A percentile compares a stretch with the other conserved stretches of the same genome.
These are phyloP conservation scores for Aspergillus proliferans DNA, from an alignment of 2,329 filamentous ascomycete species.

Conservation along the genomic window DNA sequence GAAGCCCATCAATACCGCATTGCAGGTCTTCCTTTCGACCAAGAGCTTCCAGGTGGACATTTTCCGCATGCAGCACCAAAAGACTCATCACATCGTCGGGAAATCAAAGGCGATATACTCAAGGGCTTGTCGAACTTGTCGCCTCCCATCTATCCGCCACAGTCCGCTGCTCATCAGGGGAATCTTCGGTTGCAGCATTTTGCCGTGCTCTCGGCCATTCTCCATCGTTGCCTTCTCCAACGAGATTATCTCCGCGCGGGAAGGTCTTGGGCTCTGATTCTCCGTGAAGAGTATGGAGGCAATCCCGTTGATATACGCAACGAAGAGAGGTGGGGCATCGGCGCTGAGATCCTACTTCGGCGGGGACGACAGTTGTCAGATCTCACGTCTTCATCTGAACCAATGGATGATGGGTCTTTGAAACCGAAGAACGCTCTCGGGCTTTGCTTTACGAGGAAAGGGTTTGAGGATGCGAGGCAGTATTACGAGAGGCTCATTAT, in stretches of 20 bases:
- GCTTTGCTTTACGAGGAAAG: slow-evolving; percentile 39
- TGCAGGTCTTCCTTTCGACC: slow-evolving; percentile 33
- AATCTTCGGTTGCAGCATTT: slow-evolving; percentile 51
- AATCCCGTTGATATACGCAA: slow-evolving; percentile 60
- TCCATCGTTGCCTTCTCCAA: slow-evolving; percentile 66
- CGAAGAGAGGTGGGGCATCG: slow-evolving; percentile 71
- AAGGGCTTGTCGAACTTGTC: slow-evolving; percentile 25
- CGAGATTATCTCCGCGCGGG: slow-evolving; percentile 66
- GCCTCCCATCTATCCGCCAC: slow-evolving; percentile 29
- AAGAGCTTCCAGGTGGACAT: slow-evolving; percentile 32
- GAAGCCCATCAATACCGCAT: slow-evolving; percentile 40
- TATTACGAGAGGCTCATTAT: slow-evolving; percentile 77
- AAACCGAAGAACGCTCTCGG: slow-evolving; percentile 5
- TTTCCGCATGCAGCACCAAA: slow-evolving; percentile 36
- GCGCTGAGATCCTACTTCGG: slow-evolving; percentile 75
- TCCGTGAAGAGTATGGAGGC: slow-evolving; percentile 56
- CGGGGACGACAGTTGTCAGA: slow-evolving; percentile 26
- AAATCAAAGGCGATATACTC: slow-evolving; percentile 15
- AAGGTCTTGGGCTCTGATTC: slow-evolving; percentile 67
- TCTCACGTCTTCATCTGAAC: slow-evolving; percentile 2
- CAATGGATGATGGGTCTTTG: background rate
- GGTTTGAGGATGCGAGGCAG: slow-evolving; percentile 53
- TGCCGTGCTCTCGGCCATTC: slow-evolving; percentile 59
- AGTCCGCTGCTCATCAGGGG: slow-evolving; percentile 24
- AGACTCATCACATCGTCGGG: slow-evolving; percentile 5